These are phyloP conservation scores for Rhizoctonia solani DNA, from an alignment of 1,284 basidiomycete genomes.

Conservation along the genomic window DNA sequence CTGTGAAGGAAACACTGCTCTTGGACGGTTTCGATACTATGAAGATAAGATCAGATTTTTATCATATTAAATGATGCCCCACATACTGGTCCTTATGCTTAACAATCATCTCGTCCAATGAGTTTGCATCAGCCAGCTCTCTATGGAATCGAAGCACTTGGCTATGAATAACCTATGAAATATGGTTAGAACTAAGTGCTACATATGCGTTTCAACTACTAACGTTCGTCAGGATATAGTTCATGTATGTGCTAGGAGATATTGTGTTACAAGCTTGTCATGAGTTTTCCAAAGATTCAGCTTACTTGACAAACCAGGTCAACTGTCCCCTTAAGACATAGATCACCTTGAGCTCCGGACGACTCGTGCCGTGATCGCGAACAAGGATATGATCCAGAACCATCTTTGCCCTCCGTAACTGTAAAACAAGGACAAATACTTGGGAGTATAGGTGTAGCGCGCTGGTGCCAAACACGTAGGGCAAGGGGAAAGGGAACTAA, in stretches of 20 bases:
- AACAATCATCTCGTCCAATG: constrained; percentile 75
- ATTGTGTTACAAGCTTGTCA: neutral
- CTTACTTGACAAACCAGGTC: constrained; percentile 84
- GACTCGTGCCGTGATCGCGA: constrained; percentile 49
- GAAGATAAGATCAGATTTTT: constrained; percentile 21
- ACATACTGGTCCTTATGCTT: constrained; percentile 75
- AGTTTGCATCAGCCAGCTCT: constrained; percentile 58
- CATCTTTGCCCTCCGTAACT: constrained; percentile 72
- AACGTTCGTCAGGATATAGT: constrained; percentile 75
- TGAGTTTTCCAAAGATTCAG: constrained; percentile 34
- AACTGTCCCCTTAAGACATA: constrained; percentile 74
- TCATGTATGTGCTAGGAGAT: constrained; percentile 62
- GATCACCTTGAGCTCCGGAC: constrained; percentile 63
- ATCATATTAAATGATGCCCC: neutral
- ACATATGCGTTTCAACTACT: constrained; percentile 41
- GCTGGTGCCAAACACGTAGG: constrained; percentile 71
- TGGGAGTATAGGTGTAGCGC: constrained; percentile 65
- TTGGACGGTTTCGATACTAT: constrained; percentile 65
- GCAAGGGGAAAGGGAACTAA: constrained; percentile 71
- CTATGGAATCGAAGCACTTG: constrained; percentile 63
- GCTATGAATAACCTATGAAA: constrained; percentile 65
- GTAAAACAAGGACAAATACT: constrained; percentile 76
- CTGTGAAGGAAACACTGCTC: constrained; percentile 67
- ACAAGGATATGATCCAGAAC: constrained; percentile 70
- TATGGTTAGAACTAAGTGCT: neutral